These are phyloP conservation scores for Hygrocybe punicea DNA, from an alignment of 768 basidiomycete species.

Conservation along the genomic window DNA sequence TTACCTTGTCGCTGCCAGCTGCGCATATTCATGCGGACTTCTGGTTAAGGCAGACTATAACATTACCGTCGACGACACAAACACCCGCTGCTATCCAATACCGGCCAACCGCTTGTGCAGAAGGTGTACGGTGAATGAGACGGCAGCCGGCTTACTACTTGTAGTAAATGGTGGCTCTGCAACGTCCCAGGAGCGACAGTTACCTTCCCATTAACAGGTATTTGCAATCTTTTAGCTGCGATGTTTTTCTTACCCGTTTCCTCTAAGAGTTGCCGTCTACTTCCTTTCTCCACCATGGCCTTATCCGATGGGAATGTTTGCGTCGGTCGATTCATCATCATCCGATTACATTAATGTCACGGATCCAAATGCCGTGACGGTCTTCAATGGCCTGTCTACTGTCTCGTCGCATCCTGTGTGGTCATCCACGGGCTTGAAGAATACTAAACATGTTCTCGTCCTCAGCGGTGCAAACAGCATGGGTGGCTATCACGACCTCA, in stretches of 20 bases:
- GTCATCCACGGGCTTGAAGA: background rate
- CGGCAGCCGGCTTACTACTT: background rate
- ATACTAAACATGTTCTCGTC: background rate
- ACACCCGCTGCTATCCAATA: background rate
- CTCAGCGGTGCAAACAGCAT: background rate
- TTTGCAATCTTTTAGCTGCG: background rate
- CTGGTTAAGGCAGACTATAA: background rate
- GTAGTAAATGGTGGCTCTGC: background rate
- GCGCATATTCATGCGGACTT: no score
- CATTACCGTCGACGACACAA: background rate
- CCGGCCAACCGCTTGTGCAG: background rate
- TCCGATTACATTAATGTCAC: background rate
- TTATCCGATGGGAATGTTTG: background rate
- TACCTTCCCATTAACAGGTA: background rate
- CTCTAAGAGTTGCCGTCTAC: background rate
- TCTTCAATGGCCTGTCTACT: background rate
- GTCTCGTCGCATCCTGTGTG: background rate
- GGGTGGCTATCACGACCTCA: background rate
- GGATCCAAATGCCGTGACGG: background rate
- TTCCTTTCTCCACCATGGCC: background rate
- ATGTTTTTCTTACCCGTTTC: background rate
- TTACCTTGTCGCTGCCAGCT: no score
- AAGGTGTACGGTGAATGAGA: background rate
- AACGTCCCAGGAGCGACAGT: background rate
- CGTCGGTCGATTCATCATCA: background rate